Conservation (phyloP, 495 filamentous ascomycete species). For the Aspergillus indologenus region DNA sequence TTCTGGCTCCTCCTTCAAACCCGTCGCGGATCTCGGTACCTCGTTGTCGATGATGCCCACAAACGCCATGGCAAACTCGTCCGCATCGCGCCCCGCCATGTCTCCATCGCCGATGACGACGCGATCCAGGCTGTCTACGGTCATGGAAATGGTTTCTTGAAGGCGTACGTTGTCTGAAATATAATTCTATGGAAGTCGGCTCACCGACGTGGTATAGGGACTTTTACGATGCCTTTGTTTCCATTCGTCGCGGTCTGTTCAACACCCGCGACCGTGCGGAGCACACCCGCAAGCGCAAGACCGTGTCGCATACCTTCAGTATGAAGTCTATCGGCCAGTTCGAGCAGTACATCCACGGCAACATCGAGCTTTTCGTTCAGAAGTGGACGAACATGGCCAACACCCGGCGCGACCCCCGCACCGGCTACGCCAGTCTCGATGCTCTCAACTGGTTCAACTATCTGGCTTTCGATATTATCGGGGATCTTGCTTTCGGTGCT, state of each 20-base stretch:
- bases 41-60: slow-evolving; percentile 67
- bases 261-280: slow-evolving; percentile 81
- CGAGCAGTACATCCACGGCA: slow-evolving; percentile 83
- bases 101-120: slow-evolving; percentile 57
- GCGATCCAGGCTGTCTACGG: slow-evolving; percentile 58
- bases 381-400: slow-evolving; percentile 64
- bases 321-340: slow-evolving; percentile 80
- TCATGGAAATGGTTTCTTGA: slow-evolving; percentile 71
- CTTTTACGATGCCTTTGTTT: slow-evolving; percentile 91
- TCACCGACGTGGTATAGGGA: slow-evolving; percentile 41
- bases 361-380: slow-evolving; percentile 69
- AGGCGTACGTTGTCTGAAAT: slow-evolving; percentile 48
- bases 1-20: slow-evolving; percentile 72
- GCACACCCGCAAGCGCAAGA: slow-evolving; percentile 88
- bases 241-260: slow-evolving; percentile 82
- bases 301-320: slow-evolving; percentile 82
- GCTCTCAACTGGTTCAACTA: slow-evolving; percentile 93
- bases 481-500: slow-evolving; percentile 54
- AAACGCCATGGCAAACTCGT: slow-evolving; percentile 64
- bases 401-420: slow-evolving; percentile 42
- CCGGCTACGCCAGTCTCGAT: slow-evolving; percentile 62
- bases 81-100: slow-evolving; percentile 57
- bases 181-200: neutral
- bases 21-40: slow-evolving; percentile 64
- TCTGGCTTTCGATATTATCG: slow-evolving; percentile 90